Conservation (phyloP, 108 stramenopile genomes). For the Mediolabrus comicus region DNA sequence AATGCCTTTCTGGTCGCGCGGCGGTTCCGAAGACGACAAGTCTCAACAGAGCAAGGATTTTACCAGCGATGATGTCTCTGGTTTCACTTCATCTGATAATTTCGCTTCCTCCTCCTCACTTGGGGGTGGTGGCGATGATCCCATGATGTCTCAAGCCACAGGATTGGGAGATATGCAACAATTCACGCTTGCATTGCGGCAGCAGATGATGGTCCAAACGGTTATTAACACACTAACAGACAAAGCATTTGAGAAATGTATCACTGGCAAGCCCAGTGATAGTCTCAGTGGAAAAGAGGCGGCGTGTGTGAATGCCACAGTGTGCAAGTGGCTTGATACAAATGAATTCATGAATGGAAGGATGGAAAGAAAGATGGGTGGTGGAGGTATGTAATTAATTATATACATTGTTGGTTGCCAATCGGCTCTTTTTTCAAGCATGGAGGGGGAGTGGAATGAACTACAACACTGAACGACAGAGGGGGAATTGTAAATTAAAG, state of each 20-base stretch:
- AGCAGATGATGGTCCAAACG: conserved; percentile 75
- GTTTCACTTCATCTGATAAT: conserved; percentile 13
- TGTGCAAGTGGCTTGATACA: conserved; percentile 85
- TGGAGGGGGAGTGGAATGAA: neutral
- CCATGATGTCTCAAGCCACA: conserved; percentile 21
- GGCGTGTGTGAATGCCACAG: conserved; percentile 70
- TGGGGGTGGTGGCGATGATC: conserved; percentile 9
- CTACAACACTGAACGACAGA: neutral
- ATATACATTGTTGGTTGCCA: neutral
- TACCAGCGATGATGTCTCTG: conserved; percentile 31
- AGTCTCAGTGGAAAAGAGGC: conserved; percentile 63
- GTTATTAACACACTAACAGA: conserved; percentile 74
- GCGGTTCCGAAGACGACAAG: conserved; percentile 12
- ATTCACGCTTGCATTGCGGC: conserved; percentile 60
- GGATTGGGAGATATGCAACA: conserved; percentile 69
- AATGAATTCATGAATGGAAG: conserved; percentile 84
- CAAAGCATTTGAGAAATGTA: conserved; percentile 71
- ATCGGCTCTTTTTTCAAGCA: too few species aligned
- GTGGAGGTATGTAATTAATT: conserved; percentile 19
- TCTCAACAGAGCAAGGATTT: conserved; percentile 27
- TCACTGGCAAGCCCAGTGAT: conserved; percentile 57
- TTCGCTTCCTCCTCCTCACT: conserved; percentile 8
- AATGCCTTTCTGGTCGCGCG: conserved; percentile 51
- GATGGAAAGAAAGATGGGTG: conserved; percentile 63
- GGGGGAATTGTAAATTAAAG: neutral